Base-by-base conservation (phyloP, 2,329 filamentous ascomycete genomes). In the Lachnum nothofagi region DNA sequence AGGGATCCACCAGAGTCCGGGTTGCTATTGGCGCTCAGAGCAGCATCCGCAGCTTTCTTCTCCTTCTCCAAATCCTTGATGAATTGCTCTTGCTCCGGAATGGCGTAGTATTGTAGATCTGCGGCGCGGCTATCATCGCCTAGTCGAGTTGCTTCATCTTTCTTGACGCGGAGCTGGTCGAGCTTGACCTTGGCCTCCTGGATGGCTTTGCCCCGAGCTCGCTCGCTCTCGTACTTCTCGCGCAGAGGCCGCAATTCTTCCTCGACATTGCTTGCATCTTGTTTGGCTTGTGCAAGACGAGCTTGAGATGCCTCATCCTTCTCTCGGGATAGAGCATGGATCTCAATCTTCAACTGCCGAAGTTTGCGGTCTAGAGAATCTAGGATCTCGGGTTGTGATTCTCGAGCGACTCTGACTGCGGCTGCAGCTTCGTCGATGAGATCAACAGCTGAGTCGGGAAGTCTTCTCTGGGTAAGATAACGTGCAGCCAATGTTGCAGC, bases 391-490 rank as follows among this genome's bases (percentile, higher is more conserved):
- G 93, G 93, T 62, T 97, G 91, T 1, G 93, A 98, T 71, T 98
- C 93, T 59, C 93, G 83, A 27, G 91, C 90, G 22, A 98, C 94
- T 48, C 90, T 82, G 51, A 98, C 93, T n/a, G 93, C 93, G 1
- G 93, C 91, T 0, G 93, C 91, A 31, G 93, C 93, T 68, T 98
- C 93, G 62, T 98, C 93, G 52, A 98, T 87, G 41, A 98, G 75
- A 66, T 98, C 93, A 52, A 98, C 94, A 19, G 93, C 93, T 3
- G 93, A 98, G 68, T 98, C 93, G 2, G 93, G 93, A 55, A 98
- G 80, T 64, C 93, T 83, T 59, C 93, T 81, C 42, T 86, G 83
- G 1, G 93, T 98, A 46, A 98, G 83, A 62, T 98, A 98, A 48
- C 93, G 85, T 41, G 91, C 88, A 12, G 93, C 93, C 44, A 98